Conservation (phyloP, 495 filamentous ascomycete genomes). For the Penicillium cataractarum region DNA sequence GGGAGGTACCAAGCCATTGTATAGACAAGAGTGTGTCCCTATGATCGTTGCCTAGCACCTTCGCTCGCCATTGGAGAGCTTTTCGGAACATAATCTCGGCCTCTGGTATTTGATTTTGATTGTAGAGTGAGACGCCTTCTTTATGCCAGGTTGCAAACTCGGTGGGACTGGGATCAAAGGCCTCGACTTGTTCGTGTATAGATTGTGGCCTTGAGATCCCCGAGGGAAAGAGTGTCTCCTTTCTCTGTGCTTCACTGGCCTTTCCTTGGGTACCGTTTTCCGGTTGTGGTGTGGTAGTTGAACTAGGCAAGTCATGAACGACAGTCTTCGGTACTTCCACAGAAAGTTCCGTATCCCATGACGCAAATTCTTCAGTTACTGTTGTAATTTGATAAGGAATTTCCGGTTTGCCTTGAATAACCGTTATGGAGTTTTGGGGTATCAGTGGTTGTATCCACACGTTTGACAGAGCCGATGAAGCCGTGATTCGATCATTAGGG, state of each 20-base stretch:
- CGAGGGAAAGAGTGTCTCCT: not conserved
- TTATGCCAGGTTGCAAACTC: not conserved
- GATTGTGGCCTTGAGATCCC: not conserved
- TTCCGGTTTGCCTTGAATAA: not conserved
- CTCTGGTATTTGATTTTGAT: not conserved
- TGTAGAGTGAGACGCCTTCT: not conserved
- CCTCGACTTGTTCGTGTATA: not conserved
- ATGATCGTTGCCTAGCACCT: not conserved
- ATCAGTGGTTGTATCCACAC: conserved; percentile 5
- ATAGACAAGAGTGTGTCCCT: no score
- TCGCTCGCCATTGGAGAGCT: not conserved
- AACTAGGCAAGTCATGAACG: not conserved
- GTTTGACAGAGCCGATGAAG: conserved; percentile 8
- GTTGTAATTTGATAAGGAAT: not conserved
- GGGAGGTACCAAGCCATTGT: no score
- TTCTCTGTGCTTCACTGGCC: not conserved
- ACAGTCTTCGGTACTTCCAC: not conserved
- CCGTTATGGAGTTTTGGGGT: not conserved
- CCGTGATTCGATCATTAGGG: conserved; percentile 11
- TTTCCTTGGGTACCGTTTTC: not conserved
- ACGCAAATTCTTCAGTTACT: conserved; percentile 8
- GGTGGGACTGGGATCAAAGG: not conserved
- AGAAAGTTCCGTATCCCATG: not conserved
- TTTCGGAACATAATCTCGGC: not conserved
- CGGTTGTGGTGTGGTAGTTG: not conserved